Base-by-base conservation (phyloP, 2,329 filamentous ascomycete genomes). In the Uncinocarpus reesii region DNA sequence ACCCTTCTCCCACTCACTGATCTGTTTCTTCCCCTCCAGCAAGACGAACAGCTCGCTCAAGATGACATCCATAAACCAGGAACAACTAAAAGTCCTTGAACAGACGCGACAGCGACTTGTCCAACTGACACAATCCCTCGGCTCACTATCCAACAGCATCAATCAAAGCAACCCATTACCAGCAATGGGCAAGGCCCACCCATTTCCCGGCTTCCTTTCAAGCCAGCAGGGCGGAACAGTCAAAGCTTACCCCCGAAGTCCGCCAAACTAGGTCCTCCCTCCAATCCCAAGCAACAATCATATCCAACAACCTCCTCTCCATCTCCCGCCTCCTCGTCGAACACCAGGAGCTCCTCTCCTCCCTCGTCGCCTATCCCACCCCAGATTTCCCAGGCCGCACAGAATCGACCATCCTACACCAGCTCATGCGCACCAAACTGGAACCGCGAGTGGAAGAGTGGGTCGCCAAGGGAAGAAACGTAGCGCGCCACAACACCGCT, bases 371-470 rank as follows among this genome's bases (percentile, higher is more conserved):
- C 18, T 86, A 85, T 60, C 87, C 87, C 0, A 79, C 81, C 10
- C 84, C 86, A 1, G 80, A 81, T 62, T 92, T 78, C 65, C 87
- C 79, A 3, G 83, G 79, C 31, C 81, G 76, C 56, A 81, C 76
- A 4, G 79, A 84, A 62, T 68, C 62, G 1, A 59, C 62, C 42
- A 72, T 86, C 3, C 73, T 90, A 1, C 73, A 77, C 21, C 78
- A 83, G 57, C 72, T 94, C 1, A 71, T 93, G 26, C 81, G 86
- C 32, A 93, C 92, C 67, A 92, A 92, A 62, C 75, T 88, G 42
- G 86, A 92, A 56, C 85, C 86, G 0, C 74, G 78, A 20, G 80
- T 88, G 15, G 84, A 89, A 61, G 79, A 81, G 49, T 81, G 83
- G 68, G 80, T 90, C 21, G 76, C 79, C 18, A 70, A 79, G 44